Evolutionary conservation across 176 grass and related monocot species (phyloP), one percentile per base, ranked within the genome.

Genomic region (Elymus sibiricus): DNA sequence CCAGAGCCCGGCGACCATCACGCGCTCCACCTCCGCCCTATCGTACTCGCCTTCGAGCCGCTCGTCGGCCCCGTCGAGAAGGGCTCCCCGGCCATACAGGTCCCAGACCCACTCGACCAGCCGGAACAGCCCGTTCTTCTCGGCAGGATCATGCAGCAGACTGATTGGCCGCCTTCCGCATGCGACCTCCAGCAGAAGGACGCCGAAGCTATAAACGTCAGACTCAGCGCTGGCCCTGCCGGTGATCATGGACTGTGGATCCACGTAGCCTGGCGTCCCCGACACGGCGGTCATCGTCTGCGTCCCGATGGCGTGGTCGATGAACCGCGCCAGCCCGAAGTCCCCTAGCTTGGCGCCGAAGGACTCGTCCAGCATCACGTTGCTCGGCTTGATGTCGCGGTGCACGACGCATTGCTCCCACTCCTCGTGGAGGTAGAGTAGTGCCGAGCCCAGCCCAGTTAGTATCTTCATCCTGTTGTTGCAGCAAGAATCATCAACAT

Each of bases 311-410:
- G 67, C 67, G 35, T 70, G 67, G 67, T 70, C 67, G 67, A 70
- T 70, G 67, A 70, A 70, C 67, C 67, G 39, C 19, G 67, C 67
- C 34, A 70, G 34, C 34, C 67, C 67, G 67, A 70, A 70, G 67
- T 70, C 67, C 12, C 67, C 67, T 40, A 70, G 67, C 35, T 70
- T 70, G 67, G 67, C 67, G 22, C 34, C 35, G 34, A 70, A 70
- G 34, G 67, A 70, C 17, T 70, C 35, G 11, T 70, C 67, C 34
- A 70, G 67, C 67, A 70, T 70, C 1, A 70, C 67, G 35, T 70
- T 70, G 35, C 67, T 70, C 35, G 67, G 67, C 35, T 70, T 70
- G 67, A 70, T 70, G 67, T 70, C 67, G 21, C 67, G 67, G 35
- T 70, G 35, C 37, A 70, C 37, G 2, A 70, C 67, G 67, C 67